Evolutionary conservation across 1,139 yeast genomes (phyloP).

Genomic region (Geotrichum restrictum): DNA sequence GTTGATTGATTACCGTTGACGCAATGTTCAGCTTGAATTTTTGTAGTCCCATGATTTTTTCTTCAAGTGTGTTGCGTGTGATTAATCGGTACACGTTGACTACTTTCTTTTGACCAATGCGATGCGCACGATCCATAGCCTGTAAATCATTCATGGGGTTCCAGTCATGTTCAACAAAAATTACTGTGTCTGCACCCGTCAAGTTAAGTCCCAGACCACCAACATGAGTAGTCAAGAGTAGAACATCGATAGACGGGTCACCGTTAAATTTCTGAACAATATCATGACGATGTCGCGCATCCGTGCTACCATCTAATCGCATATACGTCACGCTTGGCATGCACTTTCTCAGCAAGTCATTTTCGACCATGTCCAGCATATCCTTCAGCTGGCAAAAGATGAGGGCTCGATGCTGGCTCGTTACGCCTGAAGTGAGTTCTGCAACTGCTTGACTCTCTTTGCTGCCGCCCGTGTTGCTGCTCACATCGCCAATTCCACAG

Average conservation of each 20-base stretch:
- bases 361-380: slow-evolving; percentile 95
- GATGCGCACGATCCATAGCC: slow-evolving; percentile 98
- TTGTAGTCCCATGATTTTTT: slow-evolving; percentile 96
- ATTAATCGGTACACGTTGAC: slow-evolving; percentile 91
- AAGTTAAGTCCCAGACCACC: slow-evolving; percentile 96
- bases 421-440: slow-evolving; percentile 62
- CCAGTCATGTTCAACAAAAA: slow-evolving; percentile 99
- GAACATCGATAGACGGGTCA: slow-evolving; percentile 94
- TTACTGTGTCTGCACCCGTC: slow-evolving; percentile 98
- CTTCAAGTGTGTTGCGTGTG: slow-evolving; percentile 90
- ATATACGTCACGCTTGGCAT: slow-evolving; percentile 91
- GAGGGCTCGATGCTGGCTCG: slow-evolving; percentile 91
- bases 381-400: slow-evolving; percentile 96
- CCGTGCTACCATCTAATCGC: slow-evolving; percentile 93
- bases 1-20: slow-evolving; percentile 92
- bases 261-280: slow-evolving; percentile 89
- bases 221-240: slow-evolving; percentile 89
- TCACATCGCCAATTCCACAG: slow-evolving; percentile 80
- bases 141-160: slow-evolving; percentile 99
- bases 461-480: slow-evolving; percentile 20
- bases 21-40: slow-evolving; percentile 97
- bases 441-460: slow-evolving; percentile 36
- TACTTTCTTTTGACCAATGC: slow-evolving; percentile 95
- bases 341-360: slow-evolving; percentile 72
- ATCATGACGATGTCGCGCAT: slow-evolving; percentile 85